A percentile compares a stretch with the other conserved stretches of the same genome.
Conservation (phyloP, 805 yeast genomes). For the Kazachstania kunashirensis region DNA sequence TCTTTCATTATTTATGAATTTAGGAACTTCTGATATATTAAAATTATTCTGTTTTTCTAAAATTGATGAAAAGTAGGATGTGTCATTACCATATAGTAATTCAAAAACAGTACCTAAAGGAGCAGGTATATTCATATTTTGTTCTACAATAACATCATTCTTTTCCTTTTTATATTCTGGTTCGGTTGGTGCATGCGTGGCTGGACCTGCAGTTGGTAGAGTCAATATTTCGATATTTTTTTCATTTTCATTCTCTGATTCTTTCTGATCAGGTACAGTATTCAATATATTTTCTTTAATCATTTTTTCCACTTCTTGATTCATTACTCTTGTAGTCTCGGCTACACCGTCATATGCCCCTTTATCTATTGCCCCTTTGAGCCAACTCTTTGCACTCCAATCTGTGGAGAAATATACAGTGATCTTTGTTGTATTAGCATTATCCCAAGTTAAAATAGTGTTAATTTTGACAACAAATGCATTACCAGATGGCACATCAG, state of each 20-base stretch:
- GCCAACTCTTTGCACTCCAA: slow-evolving; percentile 74
- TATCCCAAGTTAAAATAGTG: slow-evolving; percentile 55
- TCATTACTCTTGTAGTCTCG: slow-evolving; percentile 42
- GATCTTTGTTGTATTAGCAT: slow-evolving; percentile 43
- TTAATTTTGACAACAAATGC: slow-evolving; percentile 54
- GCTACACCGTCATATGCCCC: slow-evolving; percentile 68
- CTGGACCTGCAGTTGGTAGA: slow-evolving; percentile 31
- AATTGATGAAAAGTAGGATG: slow-evolving; percentile 37
- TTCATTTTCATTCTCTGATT: slow-evolving; percentile 4
- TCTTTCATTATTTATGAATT: slow-evolving; percentile 36
- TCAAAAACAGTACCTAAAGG: slow-evolving; percentile 59
- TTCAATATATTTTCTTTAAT: slow-evolving; percentile 5
- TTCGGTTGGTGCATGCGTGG: slow-evolving; percentile 39
- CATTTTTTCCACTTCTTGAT: slow-evolving; percentile 38
- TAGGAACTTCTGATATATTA: slow-evolving; percentile 44
- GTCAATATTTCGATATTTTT: slow-evolving; percentile 14
- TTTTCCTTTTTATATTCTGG: slow-evolving; percentile 36
- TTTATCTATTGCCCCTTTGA: slow-evolving; percentile 64
- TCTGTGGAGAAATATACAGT: slow-evolving; percentile 47
- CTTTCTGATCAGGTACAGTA: slow-evolving; percentile 5
- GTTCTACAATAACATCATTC: slow-evolving; percentile 43
- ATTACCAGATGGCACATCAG: slow-evolving; percentile 77
- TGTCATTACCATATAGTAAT: slow-evolving; percentile 56
- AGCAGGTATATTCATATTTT: slow-evolving; percentile 43
- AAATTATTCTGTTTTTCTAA: slow-evolving; percentile 52